A percentile compares a stretch with the other conserved stretches of the same genome.
Conservation (phyloP, 306 rosid genomes). For the Lithocarpus polystachyus region DNA sequence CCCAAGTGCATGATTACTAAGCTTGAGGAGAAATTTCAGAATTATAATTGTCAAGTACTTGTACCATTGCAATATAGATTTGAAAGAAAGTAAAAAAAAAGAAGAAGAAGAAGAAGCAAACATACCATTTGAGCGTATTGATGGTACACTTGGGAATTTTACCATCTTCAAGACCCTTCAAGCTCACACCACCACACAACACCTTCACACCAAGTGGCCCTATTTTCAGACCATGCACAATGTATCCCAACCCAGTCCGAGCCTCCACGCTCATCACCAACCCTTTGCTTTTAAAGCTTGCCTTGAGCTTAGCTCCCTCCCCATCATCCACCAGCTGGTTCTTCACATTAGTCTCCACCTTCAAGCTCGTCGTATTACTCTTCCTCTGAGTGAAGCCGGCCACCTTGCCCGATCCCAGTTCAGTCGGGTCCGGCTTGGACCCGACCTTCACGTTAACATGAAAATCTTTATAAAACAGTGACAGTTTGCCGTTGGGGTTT, state of each 20-base stretch:
- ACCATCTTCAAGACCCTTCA: constrained; percentile 48
- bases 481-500: constrained; percentile 48
- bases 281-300: constrained; percentile 24
- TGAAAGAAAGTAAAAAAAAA: no score
- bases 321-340: constrained; percentile 27
- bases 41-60: no score
- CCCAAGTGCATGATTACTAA: no score
- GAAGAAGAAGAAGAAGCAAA: no score
- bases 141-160: constrained; percentile 53
- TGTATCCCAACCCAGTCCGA: constrained; percentile 33
- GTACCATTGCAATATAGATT: no score
- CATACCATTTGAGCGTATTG: constrained; percentile 57
- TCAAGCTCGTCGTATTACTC: constrained; percentile 35
- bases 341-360: constrained; percentile 38
- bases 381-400: constrained; percentile 34
- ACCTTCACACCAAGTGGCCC: constrained; percentile 34
- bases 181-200: constrained; percentile 48
- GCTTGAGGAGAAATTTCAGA: no score
- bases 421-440: constrained; percentile 1
- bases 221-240: constrained; percentile 34
- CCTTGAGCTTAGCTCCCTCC: constrained; percentile 34
- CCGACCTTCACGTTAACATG: constrained; percentile 19
- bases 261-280: constrained; percentile 42
- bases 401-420: constrained; percentile 23
- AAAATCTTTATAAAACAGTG: constrained; percentile 29